Evolutionary conservation across 345 rosid genomes (phyloP).

Genomic region (Hirschfeldia incana): DNA sequence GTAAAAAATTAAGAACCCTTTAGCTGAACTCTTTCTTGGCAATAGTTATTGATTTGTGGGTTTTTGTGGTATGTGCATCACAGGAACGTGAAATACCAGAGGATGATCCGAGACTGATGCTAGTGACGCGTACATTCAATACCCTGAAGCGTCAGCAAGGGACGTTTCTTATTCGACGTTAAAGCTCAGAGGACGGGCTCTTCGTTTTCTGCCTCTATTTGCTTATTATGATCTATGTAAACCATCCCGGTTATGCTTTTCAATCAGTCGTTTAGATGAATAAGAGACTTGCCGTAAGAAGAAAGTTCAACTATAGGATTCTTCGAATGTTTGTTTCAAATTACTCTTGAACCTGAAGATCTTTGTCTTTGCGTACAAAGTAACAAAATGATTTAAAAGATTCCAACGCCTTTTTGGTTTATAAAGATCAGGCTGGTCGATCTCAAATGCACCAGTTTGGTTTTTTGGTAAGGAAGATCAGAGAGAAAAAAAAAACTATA

Average conservation of each 20-base stretch:
- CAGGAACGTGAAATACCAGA: conserved; percentile 80
- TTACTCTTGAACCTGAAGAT: conserved; percentile 2
- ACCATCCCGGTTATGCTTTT: neutral
- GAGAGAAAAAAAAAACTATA: conserved; percentile 25
- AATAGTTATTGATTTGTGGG: conserved; percentile 1
- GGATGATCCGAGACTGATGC: conserved; percentile 69
- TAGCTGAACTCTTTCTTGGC: neutral
- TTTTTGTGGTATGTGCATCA: conserved; percentile 19
- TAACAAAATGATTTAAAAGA: conserved; percentile 11
- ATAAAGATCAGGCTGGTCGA: conserved; percentile 27
- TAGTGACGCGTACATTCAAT: conserved; percentile 55
- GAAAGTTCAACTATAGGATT: conserved; percentile 1
- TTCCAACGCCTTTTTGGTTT: conserved; percentile 31
- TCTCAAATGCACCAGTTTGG: conserved; percentile 32
- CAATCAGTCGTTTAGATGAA: conserved; percentile 19
- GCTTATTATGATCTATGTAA: conserved; percentile 22
- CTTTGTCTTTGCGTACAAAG: neutral
- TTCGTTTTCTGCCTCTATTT: conserved; percentile 8
- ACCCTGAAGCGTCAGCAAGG: conserved; percentile 48
- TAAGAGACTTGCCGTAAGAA: conserved; percentile 9
- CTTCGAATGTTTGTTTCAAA: neutral
- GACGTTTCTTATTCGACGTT: conserved; percentile 18
- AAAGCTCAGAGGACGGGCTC: neutral
- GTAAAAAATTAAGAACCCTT: conserved; percentile 33
- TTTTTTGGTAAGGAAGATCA: neutral